A percentile compares a stretch with the other conserved stretches of the same genome.
Conservation (phyloP, 495 filamentous ascomycete species). For the Neurospora intermedia region DNA sequence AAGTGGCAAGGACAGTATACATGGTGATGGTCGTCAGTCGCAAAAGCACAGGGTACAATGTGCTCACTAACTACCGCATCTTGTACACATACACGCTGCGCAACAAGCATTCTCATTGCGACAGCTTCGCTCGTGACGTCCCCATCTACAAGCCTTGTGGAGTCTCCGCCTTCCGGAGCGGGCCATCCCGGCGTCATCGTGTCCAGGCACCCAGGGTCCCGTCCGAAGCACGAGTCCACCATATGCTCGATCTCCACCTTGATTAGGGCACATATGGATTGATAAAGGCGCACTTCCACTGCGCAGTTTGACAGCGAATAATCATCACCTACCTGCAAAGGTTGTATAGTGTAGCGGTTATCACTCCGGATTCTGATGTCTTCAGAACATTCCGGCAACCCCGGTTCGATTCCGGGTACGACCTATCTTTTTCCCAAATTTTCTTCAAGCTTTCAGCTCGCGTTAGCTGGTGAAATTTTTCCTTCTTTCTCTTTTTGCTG, state of each 20-base stretch:
- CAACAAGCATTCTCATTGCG: not conserved
- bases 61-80: not conserved
- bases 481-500: not conserved
- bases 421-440: constrained; percentile 6
- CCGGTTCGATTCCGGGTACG: constrained; percentile 27
- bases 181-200: not conserved
- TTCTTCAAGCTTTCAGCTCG: not conserved
- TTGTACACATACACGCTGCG: not conserved
- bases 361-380: not conserved
- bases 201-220: not conserved
- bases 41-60: not conserved
- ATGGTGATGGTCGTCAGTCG: not conserved
- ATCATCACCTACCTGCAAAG: not conserved
- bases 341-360: not conserved
- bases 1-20: not conserved
- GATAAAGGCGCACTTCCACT: not conserved
- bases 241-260: not conserved
- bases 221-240: not conserved
- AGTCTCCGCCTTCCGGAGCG: not conserved
- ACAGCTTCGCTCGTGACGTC: not conserved
- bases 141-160: not conserved
- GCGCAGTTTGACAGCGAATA: not conserved
- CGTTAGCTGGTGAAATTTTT: not conserved
- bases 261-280: not conserved
- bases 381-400: constrained; percentile 8